A percentile compares a stretch with the other conserved stretches of the same genome.
These are phyloP conservation scores for Mollisiaceae sp. DNA, from an alignment of 2,329 filamentous ascomycete genomes.

Conservation along the genomic window DNA sequence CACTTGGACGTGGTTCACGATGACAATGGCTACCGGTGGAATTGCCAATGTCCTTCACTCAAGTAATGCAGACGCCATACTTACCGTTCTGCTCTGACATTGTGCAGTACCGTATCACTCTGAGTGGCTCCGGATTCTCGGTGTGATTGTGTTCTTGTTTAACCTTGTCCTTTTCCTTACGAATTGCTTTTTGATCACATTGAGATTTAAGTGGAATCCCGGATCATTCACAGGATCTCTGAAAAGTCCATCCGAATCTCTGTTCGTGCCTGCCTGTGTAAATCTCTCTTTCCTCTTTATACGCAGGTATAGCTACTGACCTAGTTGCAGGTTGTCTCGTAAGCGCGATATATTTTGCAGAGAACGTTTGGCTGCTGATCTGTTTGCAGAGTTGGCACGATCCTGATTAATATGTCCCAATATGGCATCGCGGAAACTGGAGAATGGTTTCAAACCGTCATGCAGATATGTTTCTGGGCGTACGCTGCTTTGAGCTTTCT, in stretches of 20 bases:
- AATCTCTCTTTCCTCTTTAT: conserved; percentile 38
- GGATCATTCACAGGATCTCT: conserved; percentile 75
- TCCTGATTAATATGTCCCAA: conserved; percentile 78
- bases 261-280: conserved; percentile 75
- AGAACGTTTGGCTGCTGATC: neutral
- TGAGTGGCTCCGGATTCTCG: conserved; percentile 62
- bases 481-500: conserved; percentile 71
- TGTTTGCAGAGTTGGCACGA: conserved; percentile 66
- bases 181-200: conserved; percentile 67
- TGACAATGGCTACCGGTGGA: conserved; percentile 58
- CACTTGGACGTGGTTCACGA: conserved; percentile 79
- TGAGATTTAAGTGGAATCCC: conserved; percentile 72
- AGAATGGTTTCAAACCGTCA: conserved; percentile 62
- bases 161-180: conserved; percentile 67
- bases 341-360: conserved; percentile 32
- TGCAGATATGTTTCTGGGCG: conserved; percentile 76
- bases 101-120: conserved; percentile 52
- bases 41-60: conserved; percentile 59
- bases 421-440: conserved; percentile 71
- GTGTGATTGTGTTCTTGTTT: conserved; percentile 64
- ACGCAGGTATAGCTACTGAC: conserved; percentile 23
- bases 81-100: conserved; percentile 52
- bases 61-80: conserved; percentile 48
- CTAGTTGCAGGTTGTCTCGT: conserved; percentile 50
- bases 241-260: conserved; percentile 75